Evolutionary conservation across 2,329 filamentous ascomycete species (phyloP).

Genomic region (Cytospora schulzeri): DNA sequence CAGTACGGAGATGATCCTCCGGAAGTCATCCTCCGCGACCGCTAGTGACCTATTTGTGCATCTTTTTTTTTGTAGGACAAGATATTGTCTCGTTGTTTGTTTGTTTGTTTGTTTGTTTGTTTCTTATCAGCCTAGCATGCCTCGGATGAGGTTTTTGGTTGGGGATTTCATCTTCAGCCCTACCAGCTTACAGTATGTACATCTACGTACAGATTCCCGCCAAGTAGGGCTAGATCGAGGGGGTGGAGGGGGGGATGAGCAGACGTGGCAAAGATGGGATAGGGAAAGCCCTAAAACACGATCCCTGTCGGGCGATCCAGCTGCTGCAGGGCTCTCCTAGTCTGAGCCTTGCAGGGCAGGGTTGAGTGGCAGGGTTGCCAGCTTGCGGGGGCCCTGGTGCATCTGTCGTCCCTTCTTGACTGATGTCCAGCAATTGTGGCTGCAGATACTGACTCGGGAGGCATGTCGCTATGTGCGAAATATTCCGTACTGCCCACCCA

Average conservation of each 20-base stretch:
- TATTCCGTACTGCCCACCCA: background rate
- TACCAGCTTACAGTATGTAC: background rate
- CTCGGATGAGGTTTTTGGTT: background rate
- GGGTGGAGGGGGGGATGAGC: background rate
- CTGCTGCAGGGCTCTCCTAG: background rate
- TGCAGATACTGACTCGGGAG: background rate
- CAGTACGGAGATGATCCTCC: background rate
- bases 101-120: background rate
- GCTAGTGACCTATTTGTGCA: background rate
- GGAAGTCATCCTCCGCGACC: background rate
- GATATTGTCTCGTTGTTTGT: background rate
- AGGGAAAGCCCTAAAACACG: background rate
- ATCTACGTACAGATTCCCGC: background rate
- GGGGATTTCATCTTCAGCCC: background rate
- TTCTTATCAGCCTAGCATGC: background rate
- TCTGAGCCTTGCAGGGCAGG: background rate
- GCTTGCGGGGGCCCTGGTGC: background rate
- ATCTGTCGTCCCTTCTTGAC: background rate
- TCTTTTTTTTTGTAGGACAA: background rate
- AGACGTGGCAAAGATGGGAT: background rate
- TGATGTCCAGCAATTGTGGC: background rate
- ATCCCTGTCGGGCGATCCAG: slow-evolving; percentile 1
- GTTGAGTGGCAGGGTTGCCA: background rate
- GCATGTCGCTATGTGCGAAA: background rate
- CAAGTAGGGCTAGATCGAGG: background rate